These are phyloP conservation scores for Parastagonospora avenae DNA, from an alignment of 2,329 filamentous ascomycete species.

Conservation along the genomic window DNA sequence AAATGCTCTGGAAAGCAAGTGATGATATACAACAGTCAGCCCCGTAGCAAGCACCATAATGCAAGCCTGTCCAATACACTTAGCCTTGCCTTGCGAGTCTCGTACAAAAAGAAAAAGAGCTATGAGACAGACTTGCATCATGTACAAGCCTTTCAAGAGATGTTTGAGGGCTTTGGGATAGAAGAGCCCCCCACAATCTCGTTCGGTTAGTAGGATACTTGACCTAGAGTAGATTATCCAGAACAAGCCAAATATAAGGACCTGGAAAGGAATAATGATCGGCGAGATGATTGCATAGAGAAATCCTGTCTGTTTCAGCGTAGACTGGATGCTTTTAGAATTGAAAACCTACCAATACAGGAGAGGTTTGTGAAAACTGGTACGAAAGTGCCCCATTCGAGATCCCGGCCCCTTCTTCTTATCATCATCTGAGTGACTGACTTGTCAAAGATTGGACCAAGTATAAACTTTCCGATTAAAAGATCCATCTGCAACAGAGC, in stretches of 20 bases:
- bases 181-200: constrained; percentile 9
- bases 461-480: constrained; percentile 4
- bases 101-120: constrained; percentile 12
- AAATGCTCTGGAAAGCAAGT: constrained; percentile 9
- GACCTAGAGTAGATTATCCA: constrained; percentile 13
- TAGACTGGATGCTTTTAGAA: background rate
- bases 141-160: constrained; percentile 13
- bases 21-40: constrained; percentile 13
- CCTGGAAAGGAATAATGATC: constrained; percentile 15
- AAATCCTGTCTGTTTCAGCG: constrained; percentile 7
- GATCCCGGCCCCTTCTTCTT: constrained; percentile 1
- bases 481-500: constrained; percentile 5
- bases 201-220: constrained; percentile 1
- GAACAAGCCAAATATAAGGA: constrained; percentile 12
- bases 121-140: constrained; percentile 9
- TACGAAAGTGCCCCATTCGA: constrained; percentile 15
- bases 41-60: constrained; percentile 5
- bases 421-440: constrained; percentile 10
- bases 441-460: constrained; percentile 10
- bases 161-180: constrained; percentile 16
- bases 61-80: constrained; percentile 7
- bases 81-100: constrained; percentile 7
- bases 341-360: constrained; percentile 13
- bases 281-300: constrained; percentile 18
- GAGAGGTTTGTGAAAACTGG: constrained; percentile 19